Evolutionary conservation across 2,329 filamentous ascomycete species (phyloP), one percentile per base, ranked within the genome.

Genomic region (Echinosphaeria canescens): DNA sequence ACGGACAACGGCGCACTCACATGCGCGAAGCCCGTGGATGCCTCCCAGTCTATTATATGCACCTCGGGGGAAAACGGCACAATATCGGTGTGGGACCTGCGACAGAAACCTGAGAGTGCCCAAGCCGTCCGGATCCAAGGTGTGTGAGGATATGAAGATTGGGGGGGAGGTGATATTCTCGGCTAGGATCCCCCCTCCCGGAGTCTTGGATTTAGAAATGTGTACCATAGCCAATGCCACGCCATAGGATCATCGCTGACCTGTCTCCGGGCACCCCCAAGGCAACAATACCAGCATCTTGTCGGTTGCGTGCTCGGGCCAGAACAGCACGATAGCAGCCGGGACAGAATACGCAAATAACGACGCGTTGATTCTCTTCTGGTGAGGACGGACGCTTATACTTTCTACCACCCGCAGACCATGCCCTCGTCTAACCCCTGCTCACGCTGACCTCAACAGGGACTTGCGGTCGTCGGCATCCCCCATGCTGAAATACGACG

Each of bases 51-150:
- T 4, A 41, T 71, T 13, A 53, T 81, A 5, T 66, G 64, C 31
- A 82, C 76, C 0, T 65, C 74, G 1, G 78, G 78, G 25, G 64
- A 75, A 42, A 71, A 82, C 41, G 76, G 78, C 6, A 52, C 56
- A 7, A 60, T 81, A 9, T 60, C 53, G 0, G 48, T 75, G 25
- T 75, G 71, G 68, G 75, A 81, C 48, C 40, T 71, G 34, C 56
- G 72, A 31, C 50, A 47, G 17, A 48, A 54, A 8, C 38, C 44
- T 1, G 37, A 36, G 7, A 40, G 40, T 16, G 50, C 51, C 4
- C 44, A 48, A 29, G 54, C 54, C 5, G 48, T 53, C 7, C 49
- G 50, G 32, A 54, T 58, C 43, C 45, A 43, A 38, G 56, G 49
- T 64, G 15, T 27, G 34, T 33, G 16, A 18, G 12, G 11, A 18